A percentile compares a stretch with the other conserved stretches of the same genome.
Conservation (phyloP, 2,329 filamentous ascomycete species). For the Cordyceps tenuipes region DNA sequence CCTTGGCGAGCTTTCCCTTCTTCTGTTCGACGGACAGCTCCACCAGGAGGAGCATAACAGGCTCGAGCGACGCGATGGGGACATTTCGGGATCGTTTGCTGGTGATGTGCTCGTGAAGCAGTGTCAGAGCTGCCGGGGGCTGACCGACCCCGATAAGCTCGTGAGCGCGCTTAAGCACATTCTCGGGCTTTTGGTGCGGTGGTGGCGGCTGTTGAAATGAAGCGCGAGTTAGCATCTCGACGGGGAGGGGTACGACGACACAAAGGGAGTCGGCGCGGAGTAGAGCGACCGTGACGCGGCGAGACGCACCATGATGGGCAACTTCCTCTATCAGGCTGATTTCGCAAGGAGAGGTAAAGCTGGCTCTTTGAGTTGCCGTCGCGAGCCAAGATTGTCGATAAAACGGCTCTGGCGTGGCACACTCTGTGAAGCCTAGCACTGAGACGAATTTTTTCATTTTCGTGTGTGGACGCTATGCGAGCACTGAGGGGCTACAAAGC, state of each 20-base stretch:
- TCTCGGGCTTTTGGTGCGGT: conserved; percentile 95
- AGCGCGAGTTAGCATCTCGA: conserved; percentile 21
- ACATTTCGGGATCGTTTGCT: conserved; percentile 97
- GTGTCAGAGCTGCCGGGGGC: conserved; percentile 79
- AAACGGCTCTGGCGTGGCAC: conserved; percentile 30
- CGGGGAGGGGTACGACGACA: conserved; percentile 21
- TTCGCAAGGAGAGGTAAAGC: conserved; percentile 29
- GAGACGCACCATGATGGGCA: conserved; percentile 42
- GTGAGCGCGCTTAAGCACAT: conserved; percentile 96
- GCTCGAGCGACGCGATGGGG: conserved; percentile 91
- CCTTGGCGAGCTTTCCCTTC: conserved; percentile 97
- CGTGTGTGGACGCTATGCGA: conserved; percentile 38
- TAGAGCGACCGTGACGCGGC: conserved; percentile 1
- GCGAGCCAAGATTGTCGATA: conserved; percentile 28
- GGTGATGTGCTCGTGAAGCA: conserved; percentile 98
- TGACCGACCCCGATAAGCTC: conserved; percentile 98
- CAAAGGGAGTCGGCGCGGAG: neutral
- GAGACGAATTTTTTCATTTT: conserved; percentile 38
- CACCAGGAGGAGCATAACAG: conserved; percentile 96
- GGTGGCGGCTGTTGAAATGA: conserved; percentile 65
- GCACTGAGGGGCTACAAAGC: conserved; percentile 31
- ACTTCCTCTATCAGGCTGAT: conserved; percentile 37
- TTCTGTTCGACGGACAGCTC: conserved; percentile 94
- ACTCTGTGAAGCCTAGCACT: conserved; percentile 30
- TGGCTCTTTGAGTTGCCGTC: conserved; percentile 29